Evolutionary conservation across 768 basidiomycete species (phyloP), one percentile per base, ranked within the genome.

Genomic region (Glaciozyma antarctica): DNA sequence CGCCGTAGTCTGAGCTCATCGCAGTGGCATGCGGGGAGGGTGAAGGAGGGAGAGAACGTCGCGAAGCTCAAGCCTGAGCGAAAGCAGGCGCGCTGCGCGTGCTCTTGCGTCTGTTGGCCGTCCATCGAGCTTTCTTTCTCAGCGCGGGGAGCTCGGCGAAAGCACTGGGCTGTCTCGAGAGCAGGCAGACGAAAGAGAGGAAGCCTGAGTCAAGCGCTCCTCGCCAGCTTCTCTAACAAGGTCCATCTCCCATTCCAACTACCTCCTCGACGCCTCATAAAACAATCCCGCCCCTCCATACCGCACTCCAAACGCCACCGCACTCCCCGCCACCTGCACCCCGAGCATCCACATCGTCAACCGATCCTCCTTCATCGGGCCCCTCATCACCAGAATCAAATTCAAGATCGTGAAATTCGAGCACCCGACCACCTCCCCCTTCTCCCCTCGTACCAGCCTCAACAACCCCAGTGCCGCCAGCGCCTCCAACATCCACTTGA

Each of bases 391-490:
- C 38, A 99, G 81, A 61, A 95, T 81, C 61, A 87, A 82, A 75
- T 95, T 98, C 41, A 94, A 79, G 64, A 99, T 85, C 0, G 95
- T 99, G 66, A 98, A 77, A 76, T 99, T 99, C 44, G 88, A 91
- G 6, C 84, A 81, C 64, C 87, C 85, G 4, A 80, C 74, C 70
- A 95, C 85, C 30, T 75, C 76, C 16, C 84, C 28, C 79, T 85
- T 52, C 73, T 82, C 77, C 71, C 85, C 81, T 22, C 78, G 66
- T 34, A 81, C 84, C 9, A 95, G 77, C 41, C 84, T 78, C 38
- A 88, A 84, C 24, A 93, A 78, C 6, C 87, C 82, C 15, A 95
- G 74, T 1, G 78, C 68, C 3, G 85, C 80, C 58, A 95, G 76
- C 22, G 84, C 70, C 26, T 79, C 80, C 24, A 97, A 82, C 19